Evolutionary conservation across 1,284 basidiomycete species (phyloP).

Genomic region (Cystobasidium sp.): DNA sequence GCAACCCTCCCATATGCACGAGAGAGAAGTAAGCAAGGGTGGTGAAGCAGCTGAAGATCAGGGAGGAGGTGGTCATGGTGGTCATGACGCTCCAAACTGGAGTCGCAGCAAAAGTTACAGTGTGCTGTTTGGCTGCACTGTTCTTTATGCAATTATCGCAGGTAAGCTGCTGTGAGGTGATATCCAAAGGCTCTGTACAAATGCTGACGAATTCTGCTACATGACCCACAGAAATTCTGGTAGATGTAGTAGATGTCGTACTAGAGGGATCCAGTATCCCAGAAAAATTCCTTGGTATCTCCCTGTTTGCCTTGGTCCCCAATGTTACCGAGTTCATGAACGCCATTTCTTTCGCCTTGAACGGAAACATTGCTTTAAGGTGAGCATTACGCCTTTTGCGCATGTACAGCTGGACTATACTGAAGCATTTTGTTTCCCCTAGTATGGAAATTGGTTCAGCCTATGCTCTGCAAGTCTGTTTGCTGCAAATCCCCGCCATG

Average conservation of each 20-base stretch:
- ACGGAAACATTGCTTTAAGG: conserved; percentile 97
- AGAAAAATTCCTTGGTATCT: conserved; percentile 96
- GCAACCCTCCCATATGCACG: conserved; percentile 40
- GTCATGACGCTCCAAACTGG: conserved; percentile 96
- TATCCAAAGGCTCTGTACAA: not conserved
- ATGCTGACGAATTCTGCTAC: conserved; percentile 26
- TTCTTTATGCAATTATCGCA: conserved; percentile 93
- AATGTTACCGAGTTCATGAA: conserved; percentile 99
- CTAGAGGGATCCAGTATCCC: conserved; percentile 91
- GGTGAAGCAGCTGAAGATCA: conserved; percentile 3
- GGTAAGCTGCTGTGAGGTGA: conserved; percentile 63
- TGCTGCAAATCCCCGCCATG: conserved; percentile 98
- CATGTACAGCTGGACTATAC: too few species aligned
- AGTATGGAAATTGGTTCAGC: conserved; percentile 99
- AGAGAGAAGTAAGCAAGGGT: conserved; percentile 33
- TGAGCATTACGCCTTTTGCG: too few species aligned
- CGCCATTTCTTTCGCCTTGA: conserved; percentile 97
- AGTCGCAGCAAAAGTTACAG: conserved; percentile 82
- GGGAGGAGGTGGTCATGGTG: conserved; percentile 65
- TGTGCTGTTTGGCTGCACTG: conserved; percentile 84
- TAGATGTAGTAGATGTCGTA: conserved; percentile 95
- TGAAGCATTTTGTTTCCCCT: too few species aligned
- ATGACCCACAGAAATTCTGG: conserved; percentile 72
- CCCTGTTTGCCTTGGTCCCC: conserved; percentile 94
- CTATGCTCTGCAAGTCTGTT: conserved; percentile 95